These are phyloP conservation scores for Alternaria novae-zelandiae DNA, from an alignment of 2,329 filamentous ascomycete genomes.

Conservation along the genomic window DNA sequence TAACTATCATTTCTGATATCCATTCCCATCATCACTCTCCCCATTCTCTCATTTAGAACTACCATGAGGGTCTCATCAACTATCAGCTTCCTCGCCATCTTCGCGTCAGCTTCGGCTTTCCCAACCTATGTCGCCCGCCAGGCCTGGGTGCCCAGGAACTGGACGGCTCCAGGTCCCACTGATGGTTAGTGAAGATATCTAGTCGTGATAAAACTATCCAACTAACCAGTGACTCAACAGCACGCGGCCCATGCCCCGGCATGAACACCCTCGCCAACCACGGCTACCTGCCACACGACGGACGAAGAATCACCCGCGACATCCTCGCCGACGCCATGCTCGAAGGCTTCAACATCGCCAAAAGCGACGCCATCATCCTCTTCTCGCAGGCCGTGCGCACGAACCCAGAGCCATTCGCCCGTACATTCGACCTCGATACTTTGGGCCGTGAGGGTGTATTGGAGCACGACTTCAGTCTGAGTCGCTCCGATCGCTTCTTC, in stretches of 20 bases:
- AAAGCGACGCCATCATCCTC: slow-evolving; percentile 11
- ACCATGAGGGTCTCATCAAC: not conserved
- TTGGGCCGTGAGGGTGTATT: slow-evolving; percentile 8
- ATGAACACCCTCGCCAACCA: not conserved
- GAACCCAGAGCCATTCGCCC: slow-evolving; percentile 3
- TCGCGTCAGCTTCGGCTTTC: slow-evolving; percentile 4
- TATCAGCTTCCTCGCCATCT: not conserved
- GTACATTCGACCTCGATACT: slow-evolving; percentile 8
- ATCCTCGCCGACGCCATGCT: slow-evolving; percentile 11
- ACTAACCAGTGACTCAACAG: not conserved
- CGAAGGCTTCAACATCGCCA: slow-evolving; percentile 11
- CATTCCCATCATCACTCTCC: not conserved
- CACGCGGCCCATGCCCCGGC: slow-evolving; percentile 2
- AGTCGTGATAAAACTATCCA: not conserved
- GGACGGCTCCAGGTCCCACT: slow-evolving; percentile 7
- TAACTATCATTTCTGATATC: not conserved
- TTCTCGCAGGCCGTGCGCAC: slow-evolving; percentile 11
- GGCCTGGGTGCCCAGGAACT: slow-evolving; percentile 4
- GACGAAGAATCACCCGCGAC: slow-evolving; percentile 5
- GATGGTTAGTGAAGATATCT: slow-evolving; percentile 3
- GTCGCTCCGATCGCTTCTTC: slow-evolving; percentile 11
- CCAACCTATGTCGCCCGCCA: slow-evolving; percentile 7
- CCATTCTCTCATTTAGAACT: not conserved
- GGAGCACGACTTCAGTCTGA: slow-evolving; percentile 12
- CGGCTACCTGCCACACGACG: not conserved